These are phyloP conservation scores for Backusella circina DNA, from an alignment of 192 early-diverging fungal species.

Conservation along the genomic window DNA sequence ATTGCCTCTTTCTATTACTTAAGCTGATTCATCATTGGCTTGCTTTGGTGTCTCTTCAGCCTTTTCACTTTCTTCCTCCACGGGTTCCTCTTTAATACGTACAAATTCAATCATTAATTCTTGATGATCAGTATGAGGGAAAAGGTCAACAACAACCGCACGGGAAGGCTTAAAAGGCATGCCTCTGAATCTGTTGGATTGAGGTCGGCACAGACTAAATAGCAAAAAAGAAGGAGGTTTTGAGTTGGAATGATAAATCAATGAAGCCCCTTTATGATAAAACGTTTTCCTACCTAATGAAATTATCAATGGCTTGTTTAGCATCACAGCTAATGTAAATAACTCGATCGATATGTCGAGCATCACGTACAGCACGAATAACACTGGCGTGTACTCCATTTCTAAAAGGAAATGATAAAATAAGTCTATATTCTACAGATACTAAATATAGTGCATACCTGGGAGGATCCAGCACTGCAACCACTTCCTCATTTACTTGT, in stretches of 20 bases:
- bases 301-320: slow-evolving; percentile 52
- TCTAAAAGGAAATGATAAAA: slow-evolving; percentile 11
- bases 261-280: neutral
- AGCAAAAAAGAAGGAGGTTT: slow-evolving; percentile 17
- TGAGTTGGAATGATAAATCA: slow-evolving; percentile 7
- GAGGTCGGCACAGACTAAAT: slow-evolving; percentile 62
- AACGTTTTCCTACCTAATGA: slow-evolving; percentile 51
- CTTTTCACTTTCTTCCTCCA: neutral
- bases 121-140: slow-evolving; percentile 68
- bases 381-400: slow-evolving; percentile 57
- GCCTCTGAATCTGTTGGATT: slow-evolving; percentile 56
- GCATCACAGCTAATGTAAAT: slow-evolving; percentile 73
- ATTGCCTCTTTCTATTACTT: neutral
- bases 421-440: neutral
- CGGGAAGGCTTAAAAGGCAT: slow-evolving; percentile 56
- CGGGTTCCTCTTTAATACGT: slow-evolving; percentile 21
- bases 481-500: slow-evolving; percentile 45
- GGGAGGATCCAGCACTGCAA: slow-evolving; percentile 78
- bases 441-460: slow-evolving; percentile 28
- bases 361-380: slow-evolving; percentile 58
- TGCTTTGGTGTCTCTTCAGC: neutral
- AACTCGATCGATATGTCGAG: slow-evolving; percentile 47
- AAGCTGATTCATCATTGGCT: neutral
- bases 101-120: slow-evolving; percentile 70
- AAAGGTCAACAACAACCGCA: slow-evolving; percentile 67